These are phyloP conservation scores for Arthrobotrys megalospora DNA, from an alignment of 2,329 filamentous ascomycete species.

Conservation along the genomic window DNA sequence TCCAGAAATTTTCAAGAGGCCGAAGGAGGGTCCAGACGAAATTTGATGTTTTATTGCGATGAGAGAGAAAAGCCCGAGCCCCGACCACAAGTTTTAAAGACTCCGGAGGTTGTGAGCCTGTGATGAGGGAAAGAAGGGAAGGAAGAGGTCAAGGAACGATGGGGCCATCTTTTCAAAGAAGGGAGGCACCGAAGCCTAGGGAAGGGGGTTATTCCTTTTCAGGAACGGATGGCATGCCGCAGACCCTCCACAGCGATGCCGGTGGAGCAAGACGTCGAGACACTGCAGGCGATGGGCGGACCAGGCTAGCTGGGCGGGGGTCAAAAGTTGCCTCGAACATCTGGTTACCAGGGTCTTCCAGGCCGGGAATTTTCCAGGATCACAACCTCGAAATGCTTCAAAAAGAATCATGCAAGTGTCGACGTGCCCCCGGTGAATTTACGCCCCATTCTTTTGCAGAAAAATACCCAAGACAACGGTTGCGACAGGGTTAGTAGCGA, in stretches of 20 bases:
- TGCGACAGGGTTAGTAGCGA: conserved; percentile 26
- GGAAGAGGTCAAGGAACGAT: conserved; percentile 39
- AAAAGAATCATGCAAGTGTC: conserved; percentile 17
- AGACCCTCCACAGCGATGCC: conserved; percentile 41
- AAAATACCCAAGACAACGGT: conserved; percentile 17
- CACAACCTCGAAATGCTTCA: conserved; percentile 18
- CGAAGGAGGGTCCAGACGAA: conserved; percentile 36
- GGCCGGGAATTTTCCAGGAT: conserved; percentile 24
- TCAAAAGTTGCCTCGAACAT: conserved; percentile 28
- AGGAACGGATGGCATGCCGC: conserved; percentile 55
- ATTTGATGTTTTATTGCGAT: conserved; percentile 61
- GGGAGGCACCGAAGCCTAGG: conserved; percentile 58
- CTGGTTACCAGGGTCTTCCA: conserved; percentile 6
- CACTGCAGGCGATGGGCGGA: conserved; percentile 25
- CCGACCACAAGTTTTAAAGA: conserved; percentile 18
- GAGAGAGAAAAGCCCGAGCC: conserved; percentile 12
- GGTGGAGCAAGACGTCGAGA: conserved; percentile 29
- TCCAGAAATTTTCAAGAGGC: too few relatives aligned
- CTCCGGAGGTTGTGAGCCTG: conserved; percentile 55
- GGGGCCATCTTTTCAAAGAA: conserved; percentile 46
- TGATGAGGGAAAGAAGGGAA: conserved; percentile 35
- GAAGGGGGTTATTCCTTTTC: conserved; percentile 61
- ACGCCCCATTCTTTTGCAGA: conserved; percentile 19
- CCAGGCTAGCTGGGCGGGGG: conserved; percentile 31
- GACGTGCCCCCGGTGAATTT: conserved; percentile 9